Evolutionary conservation across 139 green algal species (phyloP), one percentile per base, ranked within the genome.

Genomic region (Astrephomene gubernaculifera): DNA sequence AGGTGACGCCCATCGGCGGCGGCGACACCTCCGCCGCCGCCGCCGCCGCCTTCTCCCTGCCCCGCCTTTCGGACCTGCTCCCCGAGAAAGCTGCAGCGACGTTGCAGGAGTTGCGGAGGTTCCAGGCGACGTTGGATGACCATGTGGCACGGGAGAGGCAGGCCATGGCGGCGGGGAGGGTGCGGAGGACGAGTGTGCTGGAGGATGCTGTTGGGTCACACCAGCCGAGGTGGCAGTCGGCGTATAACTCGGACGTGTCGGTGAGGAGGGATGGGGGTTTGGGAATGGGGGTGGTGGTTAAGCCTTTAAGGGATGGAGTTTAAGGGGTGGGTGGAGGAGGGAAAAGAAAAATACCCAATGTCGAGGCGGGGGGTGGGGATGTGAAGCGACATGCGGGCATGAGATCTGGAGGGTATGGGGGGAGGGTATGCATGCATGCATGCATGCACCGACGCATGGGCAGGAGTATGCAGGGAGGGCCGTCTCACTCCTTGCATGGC

Each of bases 201-300:
- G 78, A 84, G 63, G 78, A 84, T 21, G 25, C 60, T 54, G 78
- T 35, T 22, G 39, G n/a, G 29, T 7, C 39, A 22, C 78, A 84
- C 60, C 78, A 84, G 41, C 78, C 78, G 61, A 41, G 78, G 14
- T 84, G 78, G 78, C 63, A 75, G 63, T 53, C 38, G 38, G 64
- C 78, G 7, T 84, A 75, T 19, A 49, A 74, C n/a, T 14, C 33
- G 27, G 78, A 84, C 27, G 43, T 19, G 19, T n/a, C 31, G 76
- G 60, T 44, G 29, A 1, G 63, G n/a, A 36, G 35, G 35, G 9
- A 12, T 72, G 65, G 17, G 14, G 65, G 65, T 35, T 17, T 29
- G 61, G 61, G 6, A 6, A 8, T 41, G 6, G 61, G 61, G 29
- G 4, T 69, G 49, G n/a, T n/a, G n/a, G n/a, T n/a, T n/a, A n/a